A percentile compares a stretch with the other conserved stretches of the same genome.
Conservation (phyloP, 805 yeast genomes). For the Saturnispora serradocipensis region DNA sequence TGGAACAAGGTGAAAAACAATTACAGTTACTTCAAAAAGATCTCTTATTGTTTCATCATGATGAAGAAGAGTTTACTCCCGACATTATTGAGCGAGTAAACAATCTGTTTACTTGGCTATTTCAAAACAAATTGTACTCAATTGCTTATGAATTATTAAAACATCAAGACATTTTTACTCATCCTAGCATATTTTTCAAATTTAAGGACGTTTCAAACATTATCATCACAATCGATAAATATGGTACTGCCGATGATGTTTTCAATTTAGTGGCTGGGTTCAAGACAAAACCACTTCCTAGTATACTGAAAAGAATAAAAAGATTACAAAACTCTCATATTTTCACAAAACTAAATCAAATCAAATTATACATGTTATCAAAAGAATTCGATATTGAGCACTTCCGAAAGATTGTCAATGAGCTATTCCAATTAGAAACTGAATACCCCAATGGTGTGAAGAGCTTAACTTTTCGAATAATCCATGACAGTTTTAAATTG, state of each 20-base stretch:
- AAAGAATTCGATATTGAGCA: not conserved
- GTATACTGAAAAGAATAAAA: constrained; percentile 5
- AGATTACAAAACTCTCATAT: constrained; percentile 4
- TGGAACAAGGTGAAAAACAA: constrained; percentile 9
- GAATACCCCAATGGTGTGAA: constrained; percentile 7
- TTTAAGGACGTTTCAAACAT: constrained; percentile 12
- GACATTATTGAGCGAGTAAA: constrained; percentile 9
- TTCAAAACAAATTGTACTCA: constrained; percentile 12
- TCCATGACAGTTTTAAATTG: not conserved
- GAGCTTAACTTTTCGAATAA: constrained; percentile 3
- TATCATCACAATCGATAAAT: constrained; percentile 16
- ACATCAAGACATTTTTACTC: not conserved
- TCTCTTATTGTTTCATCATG: constrained; percentile 1
- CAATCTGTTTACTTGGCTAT: constrained; percentile 18
- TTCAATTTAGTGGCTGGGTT: constrained; percentile 13
- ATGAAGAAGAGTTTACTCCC: constrained; percentile 8
- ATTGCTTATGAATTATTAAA: constrained; percentile 11
- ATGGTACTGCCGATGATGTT: constrained; percentile 17
- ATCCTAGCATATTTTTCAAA: constrained; percentile 11
- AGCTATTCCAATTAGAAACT: not conserved
- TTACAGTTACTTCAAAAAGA: constrained; percentile 1
- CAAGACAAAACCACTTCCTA: constrained; percentile 9
- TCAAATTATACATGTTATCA: not conserved
- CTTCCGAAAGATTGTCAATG: not conserved
- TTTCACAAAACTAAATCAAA: constrained; percentile 4